phyloP scores from a whole-genome alignment of 2,329 filamentous ascomycete genomes.

The Pseudocercospora ulei region DNA sequence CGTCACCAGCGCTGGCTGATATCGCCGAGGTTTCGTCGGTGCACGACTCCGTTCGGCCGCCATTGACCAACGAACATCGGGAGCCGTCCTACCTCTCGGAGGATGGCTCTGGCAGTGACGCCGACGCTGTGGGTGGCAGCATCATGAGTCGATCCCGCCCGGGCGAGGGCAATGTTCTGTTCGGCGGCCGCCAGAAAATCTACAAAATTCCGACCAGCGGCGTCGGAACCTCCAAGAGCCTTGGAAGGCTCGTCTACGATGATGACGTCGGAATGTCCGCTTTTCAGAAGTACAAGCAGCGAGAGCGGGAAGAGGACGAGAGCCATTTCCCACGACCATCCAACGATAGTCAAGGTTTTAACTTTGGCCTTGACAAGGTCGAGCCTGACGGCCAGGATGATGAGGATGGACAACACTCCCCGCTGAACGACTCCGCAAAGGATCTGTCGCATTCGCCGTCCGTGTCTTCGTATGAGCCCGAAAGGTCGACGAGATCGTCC shows the following conservation, averaged over 20 bases:
- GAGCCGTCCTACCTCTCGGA: slow-evolving; percentile 57
- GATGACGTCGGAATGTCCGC: slow-evolving; percentile 74
- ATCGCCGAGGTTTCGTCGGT: slow-evolving; percentile 88
- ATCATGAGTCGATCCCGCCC: slow-evolving; percentile 79
- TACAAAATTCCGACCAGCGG: slow-evolving; percentile 63
- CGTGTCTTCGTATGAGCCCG: slow-evolving; percentile 57
- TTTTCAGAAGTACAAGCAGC: slow-evolving; percentile 65
- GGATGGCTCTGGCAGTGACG: slow-evolving; percentile 53
- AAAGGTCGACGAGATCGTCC: slow-evolving; percentile 75
- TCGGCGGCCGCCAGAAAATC: slow-evolving; percentile 91
- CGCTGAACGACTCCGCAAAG: slow-evolving; percentile 42
- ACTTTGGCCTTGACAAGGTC: slow-evolving; percentile 31
- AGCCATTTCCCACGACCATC: slow-evolving; percentile 21
- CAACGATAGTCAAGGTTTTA: slow-evolving; percentile 30
- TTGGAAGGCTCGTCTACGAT: slow-evolving; percentile 69
- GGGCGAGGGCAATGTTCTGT: slow-evolving; percentile 81
- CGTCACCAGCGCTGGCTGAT: slow-evolving; percentile 54
- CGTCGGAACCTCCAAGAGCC: slow-evolving; percentile 38
- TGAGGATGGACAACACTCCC: slow-evolving; percentile 33
- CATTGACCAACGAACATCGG: slow-evolving; percentile 49
- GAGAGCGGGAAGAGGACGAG: slow-evolving; percentile 46
- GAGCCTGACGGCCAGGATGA: slow-evolving; percentile 36
- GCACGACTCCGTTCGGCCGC: slow-evolving; percentile 51
- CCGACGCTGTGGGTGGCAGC: slow-evolving; percentile 49
- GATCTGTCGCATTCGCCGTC: slow-evolving; percentile 44